Percentiles rank a stretch among this genome's conserved stretches.
These are phyloP conservation scores for Rutstroemia sydowiana DNA, from an alignment of 2,329 filamentous ascomycete genomes.

Conservation along the genomic window DNA sequence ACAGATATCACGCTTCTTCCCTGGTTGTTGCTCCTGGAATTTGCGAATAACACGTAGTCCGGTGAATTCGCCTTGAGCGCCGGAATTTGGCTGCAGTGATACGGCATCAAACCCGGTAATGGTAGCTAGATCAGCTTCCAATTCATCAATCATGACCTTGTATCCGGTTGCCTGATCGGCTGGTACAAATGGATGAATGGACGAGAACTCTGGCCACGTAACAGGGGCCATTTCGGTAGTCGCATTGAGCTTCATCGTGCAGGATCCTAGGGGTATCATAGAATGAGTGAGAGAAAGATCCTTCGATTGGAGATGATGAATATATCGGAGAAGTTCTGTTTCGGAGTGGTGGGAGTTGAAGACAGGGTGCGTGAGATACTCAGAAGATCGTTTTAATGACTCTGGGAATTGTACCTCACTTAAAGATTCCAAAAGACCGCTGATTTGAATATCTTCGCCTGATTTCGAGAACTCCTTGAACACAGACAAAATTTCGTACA, in stretches of 20 bases:
- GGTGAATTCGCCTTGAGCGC: constrained; percentile 90
- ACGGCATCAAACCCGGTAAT: constrained; percentile 89
- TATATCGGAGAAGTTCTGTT: constrained; percentile 89
- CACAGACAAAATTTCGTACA: constrained; percentile 49
- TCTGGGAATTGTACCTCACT: constrained; percentile 41
- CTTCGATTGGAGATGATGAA: constrained; percentile 87
- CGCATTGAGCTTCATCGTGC: constrained; percentile 97
- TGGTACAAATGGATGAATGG: constrained; percentile 75
- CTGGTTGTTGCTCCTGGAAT: constrained; percentile 63
- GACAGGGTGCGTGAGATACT: constrained; percentile 80
- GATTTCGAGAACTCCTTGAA: constrained; percentile 37
- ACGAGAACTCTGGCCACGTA: constrained; percentile 66
- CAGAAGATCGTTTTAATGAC: constrained; percentile 59
- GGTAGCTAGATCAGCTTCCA: constrained; percentile 68
- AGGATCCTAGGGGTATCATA: constrained; percentile 95
- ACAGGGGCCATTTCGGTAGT: constrained; percentile 90
- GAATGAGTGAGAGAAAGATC: constrained; percentile 91
- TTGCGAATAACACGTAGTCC: constrained; percentile 83
- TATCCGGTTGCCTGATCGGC: constrained; percentile 60
- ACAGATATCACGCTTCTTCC: constrained; percentile 78
- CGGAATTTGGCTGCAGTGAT: constrained; percentile 90
- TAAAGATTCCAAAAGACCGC: constrained; percentile 37
- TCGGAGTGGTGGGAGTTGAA: constrained; percentile 96
- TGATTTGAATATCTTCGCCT: constrained; percentile 21
- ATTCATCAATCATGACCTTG: constrained; percentile 57